A percentile compares a stretch with the other conserved stretches of the same genome.
Evolutionary conservation across 2,329 filamentous ascomycete genomes (phyloP).

Genomic region (Pseudogymnoascus sp.): DNA sequence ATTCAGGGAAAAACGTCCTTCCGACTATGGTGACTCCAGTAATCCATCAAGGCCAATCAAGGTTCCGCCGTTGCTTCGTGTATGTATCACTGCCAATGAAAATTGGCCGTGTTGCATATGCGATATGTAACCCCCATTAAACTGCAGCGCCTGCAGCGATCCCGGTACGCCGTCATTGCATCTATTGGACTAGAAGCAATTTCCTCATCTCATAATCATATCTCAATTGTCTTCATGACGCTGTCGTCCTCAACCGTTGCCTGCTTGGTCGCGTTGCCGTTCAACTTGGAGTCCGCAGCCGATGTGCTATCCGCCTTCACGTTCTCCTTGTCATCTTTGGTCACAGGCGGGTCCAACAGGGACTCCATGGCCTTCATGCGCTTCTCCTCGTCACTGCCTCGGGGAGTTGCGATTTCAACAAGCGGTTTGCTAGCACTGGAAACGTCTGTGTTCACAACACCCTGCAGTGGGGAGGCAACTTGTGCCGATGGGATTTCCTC

Average conservation of each 20-base stretch:
- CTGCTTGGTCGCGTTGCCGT: slow-evolving; percentile 19
- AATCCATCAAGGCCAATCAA: slow-evolving; percentile 3
- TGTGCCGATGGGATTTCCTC: slow-evolving; percentile 45
- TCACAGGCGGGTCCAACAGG: slow-evolving; percentile 19
- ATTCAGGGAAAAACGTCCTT: slow-evolving; percentile 5
- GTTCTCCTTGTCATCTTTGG: slow-evolving; percentile 25
- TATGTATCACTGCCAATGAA: slow-evolving; percentile 4
- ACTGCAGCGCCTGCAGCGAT: slow-evolving; percentile 1
- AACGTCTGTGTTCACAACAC: slow-evolving; percentile 19
- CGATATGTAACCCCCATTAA: slow-evolving; percentile 6
- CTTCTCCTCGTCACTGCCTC: slow-evolving; percentile 23
- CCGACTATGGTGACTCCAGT: slow-evolving; percentile 5
- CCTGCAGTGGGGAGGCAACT: slow-evolving; percentile 12
- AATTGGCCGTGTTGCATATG: slow-evolving; percentile 3
- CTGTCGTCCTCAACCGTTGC: slow-evolving; percentile 27
- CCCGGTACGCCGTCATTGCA: slow-evolving; percentile 5
- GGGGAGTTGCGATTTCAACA: slow-evolving; percentile 28
- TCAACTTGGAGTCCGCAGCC: slow-evolving; percentile 15
- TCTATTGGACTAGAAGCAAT: slow-evolving; percentile 5
- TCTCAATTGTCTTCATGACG: slow-evolving; percentile 31
- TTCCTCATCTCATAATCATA: slow-evolving; percentile 17
- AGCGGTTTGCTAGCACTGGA: slow-evolving; percentile 21
- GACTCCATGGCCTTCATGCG: slow-evolving; percentile 21
- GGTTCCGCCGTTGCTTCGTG: slow-evolving; percentile 7
- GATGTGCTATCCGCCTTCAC: slow-evolving; percentile 15